These are phyloP conservation scores for Closterium sp. DNA, from an alignment of 139 green algal species.

Conservation along the genomic window DNA sequence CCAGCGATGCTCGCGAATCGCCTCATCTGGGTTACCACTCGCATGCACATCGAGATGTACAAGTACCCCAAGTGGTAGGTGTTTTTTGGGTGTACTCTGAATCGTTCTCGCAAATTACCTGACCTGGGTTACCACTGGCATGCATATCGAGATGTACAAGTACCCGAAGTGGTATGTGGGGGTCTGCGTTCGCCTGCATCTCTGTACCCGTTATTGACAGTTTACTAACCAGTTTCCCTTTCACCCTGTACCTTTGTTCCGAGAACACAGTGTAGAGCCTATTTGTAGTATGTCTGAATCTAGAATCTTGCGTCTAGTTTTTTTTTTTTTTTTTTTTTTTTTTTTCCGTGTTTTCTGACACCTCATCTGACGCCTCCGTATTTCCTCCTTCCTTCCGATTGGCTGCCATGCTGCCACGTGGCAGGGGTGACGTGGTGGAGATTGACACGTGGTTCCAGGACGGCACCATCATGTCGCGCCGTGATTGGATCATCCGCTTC, in stretches of 20 bases:
- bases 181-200: no score
- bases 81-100: no score
- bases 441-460: slow-evolving; percentile 90
- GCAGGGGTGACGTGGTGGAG: slow-evolving; percentile 68
- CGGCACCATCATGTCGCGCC: slow-evolving; percentile 67
- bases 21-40: slow-evolving; percentile 71
- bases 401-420: neutral
- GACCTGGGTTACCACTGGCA: slow-evolving; percentile 74
- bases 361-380: no score
- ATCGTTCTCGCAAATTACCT: slow-evolving; percentile 21
- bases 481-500: slow-evolving; percentile 75
- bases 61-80: slow-evolving; percentile 83
- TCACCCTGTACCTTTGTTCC: no score
- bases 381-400: neutral
- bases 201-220: no score
- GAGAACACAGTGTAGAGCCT: no score
- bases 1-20: slow-evolving; percentile 28
- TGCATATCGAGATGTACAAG: slow-evolving; percentile 85
- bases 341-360: no score
- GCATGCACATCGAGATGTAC: slow-evolving; percentile 88
- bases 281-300: no score
- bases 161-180: no score
- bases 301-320: no score
- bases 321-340: no score
- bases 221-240: no score